Evolutionary conservation across 83 land plant species (phyloP).

Genomic region (Diphasiastrum complanatum): DNA sequence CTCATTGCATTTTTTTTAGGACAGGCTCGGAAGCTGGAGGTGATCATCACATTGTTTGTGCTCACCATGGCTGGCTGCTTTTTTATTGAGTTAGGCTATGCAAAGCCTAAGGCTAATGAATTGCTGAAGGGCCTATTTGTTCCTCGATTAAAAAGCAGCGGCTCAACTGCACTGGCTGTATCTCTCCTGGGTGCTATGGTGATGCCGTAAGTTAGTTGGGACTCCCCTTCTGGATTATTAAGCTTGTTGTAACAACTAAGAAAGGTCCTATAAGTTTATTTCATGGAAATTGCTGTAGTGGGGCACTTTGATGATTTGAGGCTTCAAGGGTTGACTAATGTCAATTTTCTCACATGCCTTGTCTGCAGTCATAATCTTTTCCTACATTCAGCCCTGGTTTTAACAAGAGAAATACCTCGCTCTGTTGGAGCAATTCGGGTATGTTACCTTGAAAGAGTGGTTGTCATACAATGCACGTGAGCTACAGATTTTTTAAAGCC

Average conservation of each 20-base stretch:
- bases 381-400: conserved; percentile 79
- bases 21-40: conserved; percentile 74
- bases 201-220: conserved; percentile 64
- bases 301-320: too few relatives aligned
- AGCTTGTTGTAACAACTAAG: neutral
- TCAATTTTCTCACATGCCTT: neutral
- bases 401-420: conserved; percentile 68
- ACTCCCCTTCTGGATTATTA: neutral
- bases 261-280: too few relatives aligned
- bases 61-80: conserved; percentile 63
- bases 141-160: conserved; percentile 60
- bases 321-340: too few relatives aligned
- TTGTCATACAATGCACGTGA: neutral
- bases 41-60: conserved; percentile 59
- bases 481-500: neutral
- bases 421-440: conserved; percentile 56
- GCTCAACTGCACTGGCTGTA: conserved; percentile 73
- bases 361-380: conserved; percentile 69
- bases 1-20: neutral
- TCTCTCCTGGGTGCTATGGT: conserved; percentile 92
- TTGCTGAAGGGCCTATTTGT: conserved; percentile 67
- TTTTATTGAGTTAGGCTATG: conserved; percentile 59
- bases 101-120: conserved; percentile 62
- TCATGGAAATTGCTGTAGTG: too few relatives aligned
- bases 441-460: conserved; percentile 8